phyloP scores from a whole-genome alignment of 129 eudicot genomes.

The Chrysanthemum makinoi region DNA sequence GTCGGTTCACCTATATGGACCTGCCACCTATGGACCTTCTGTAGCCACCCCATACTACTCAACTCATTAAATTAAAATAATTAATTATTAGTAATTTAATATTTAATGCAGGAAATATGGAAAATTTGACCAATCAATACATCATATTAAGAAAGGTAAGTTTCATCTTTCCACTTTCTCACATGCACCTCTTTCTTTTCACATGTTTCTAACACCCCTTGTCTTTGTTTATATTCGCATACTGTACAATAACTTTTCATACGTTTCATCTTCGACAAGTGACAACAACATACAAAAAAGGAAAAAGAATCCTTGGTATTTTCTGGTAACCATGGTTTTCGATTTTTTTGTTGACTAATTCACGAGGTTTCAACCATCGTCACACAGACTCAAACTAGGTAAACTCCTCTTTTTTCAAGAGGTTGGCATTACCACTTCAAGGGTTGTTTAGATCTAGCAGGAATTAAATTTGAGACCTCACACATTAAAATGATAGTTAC shows the following conservation, averaged over 20 bases:
- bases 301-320: too few relatives aligned
- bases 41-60: slow-evolving; percentile 32
- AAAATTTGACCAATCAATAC: slow-evolving; percentile 35
- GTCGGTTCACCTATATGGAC: slow-evolving; percentile 36
- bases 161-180: slow-evolving; percentile 30
- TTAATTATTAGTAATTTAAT: slow-evolving; percentile 1
- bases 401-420: too few relatives aligned
- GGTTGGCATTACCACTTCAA: too few relatives aligned
- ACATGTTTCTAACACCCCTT: background rate
- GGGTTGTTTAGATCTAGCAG: too few relatives aligned
- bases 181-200: slow-evolving; percentile 24
- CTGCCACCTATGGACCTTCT: slow-evolving; percentile 29
- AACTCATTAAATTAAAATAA: slow-evolving; percentile 8
- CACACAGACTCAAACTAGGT: too few relatives aligned
- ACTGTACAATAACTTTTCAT: slow-evolving; percentile 1
- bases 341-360: too few relatives aligned
- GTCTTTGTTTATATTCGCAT: background rate
- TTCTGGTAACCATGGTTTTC: too few relatives aligned
- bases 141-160: slow-evolving; percentile 31
- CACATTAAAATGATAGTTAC: too few relatives aligned
- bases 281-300: too few relatives aligned
- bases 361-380: too few relatives aligned
- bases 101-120: slow-evolving; percentile 20
- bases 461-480: too few relatives aligned
- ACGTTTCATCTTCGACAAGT: slow-evolving; percentile 14